A percentile compares a stretch with the other conserved stretches of the same genome.
Evolutionary conservation across 306 rosid species (phyloP).

Genomic region (Erythrophleum fordii): DNA sequence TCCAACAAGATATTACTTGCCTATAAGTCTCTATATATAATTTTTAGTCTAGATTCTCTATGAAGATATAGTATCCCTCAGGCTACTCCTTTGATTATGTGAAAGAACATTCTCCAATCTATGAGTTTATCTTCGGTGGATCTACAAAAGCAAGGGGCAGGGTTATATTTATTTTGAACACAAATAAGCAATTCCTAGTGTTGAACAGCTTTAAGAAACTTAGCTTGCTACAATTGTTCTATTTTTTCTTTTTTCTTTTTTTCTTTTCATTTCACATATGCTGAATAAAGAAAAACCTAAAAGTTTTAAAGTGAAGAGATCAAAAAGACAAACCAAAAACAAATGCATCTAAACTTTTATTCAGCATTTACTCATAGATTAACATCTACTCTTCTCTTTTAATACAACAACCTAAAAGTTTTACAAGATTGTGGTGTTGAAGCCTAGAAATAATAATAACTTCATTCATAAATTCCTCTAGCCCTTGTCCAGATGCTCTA

Average conservation of each 20-base stretch:
- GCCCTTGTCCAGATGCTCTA: not conserved
- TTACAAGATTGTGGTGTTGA: not conserved
- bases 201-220: too few species aligned
- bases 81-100: not conserved
- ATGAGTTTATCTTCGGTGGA: not conserved
- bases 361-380: not conserved
- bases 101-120: not conserved
- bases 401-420: not conserved
- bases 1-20: not conserved
- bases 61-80: not conserved
- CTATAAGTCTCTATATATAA: not conserved
- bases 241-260: too few species aligned
- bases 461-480: not conserved
- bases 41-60: conserved; percentile 3
- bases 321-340: not conserved
- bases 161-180: not conserved
- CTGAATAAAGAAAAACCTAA: too few species aligned
- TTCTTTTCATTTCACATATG: too few species aligned
- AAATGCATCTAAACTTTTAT: not conserved
- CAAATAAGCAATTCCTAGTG: not conserved
- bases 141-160: not conserved
- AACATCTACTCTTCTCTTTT: not conserved
- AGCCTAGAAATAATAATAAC: not conserved
- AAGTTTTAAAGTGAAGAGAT: not conserved
- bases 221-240: too few species aligned